Evolutionary conservation across 306 rosid genomes (phyloP), one percentile per base, ranked within the genome.

Genomic region (Geum urbanum): DNA sequence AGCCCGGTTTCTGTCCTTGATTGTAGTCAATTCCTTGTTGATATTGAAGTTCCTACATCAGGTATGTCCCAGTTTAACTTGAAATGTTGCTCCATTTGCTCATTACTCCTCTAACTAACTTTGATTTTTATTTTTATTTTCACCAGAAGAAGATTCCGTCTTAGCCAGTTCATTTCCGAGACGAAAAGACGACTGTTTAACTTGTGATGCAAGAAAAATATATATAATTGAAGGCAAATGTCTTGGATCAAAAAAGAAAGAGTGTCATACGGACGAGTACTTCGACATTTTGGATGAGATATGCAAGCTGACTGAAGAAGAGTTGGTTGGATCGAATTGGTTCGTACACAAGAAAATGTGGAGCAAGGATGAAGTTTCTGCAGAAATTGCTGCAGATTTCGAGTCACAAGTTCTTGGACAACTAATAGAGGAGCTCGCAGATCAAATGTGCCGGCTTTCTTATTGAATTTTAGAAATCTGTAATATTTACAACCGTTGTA

Each of bases 1-100:
- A 92, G 97, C 73, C 97, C 97, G 1, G 94, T 90, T 77, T 92
- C 98, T 63, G 90, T 90, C 41, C 96, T 92, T 32, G 88, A 90
- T 32, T 79, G 74, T 74, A 80, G 64, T 47, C 77, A 65, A 66
- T 76, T 85, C 69, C 84, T 70, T 20, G 14, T 46, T 54, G 76
- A 88, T 76, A 70, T 80, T 10, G 54, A 78, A 66, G 73, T 39
- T 73, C 72, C 71, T 41, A 73, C 62, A 66, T 76, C 95, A 88
- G 97, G 98, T 94, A 53, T 73, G 77, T 43, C 15, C 35, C 22
- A 37, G 63, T 62, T 13, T 1, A 53, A 9, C 9, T 20, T 40
- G 22, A 12, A 53, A 27, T 9, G 5, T 70, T 56, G 22, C 56
- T 24, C 13, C 27, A 44, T 16, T 41, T 43, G 16, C 9, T 4